Evolutionary conservation across 1,284 basidiomycete genomes (phyloP).

Genomic region (Quambalaria eucalypti): DNA sequence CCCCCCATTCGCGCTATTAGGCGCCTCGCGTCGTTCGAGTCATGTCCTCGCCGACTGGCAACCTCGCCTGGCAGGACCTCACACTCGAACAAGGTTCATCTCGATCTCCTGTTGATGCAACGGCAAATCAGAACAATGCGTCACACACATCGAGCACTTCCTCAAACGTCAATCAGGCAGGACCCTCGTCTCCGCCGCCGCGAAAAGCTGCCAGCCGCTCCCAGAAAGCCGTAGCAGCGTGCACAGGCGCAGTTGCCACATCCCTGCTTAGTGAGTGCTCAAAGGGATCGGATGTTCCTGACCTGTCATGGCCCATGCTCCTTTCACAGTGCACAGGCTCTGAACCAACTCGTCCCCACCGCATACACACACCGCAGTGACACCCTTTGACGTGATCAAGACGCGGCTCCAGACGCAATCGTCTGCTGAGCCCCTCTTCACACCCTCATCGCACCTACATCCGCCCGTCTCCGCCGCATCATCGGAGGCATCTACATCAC

Average conservation of each 20-base stretch:
- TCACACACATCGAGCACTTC: background rate
- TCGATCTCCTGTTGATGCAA: background rate
- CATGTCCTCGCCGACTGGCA: background rate
- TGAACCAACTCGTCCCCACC: too few relatives aligned
- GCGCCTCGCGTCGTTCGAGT: too few relatives aligned
- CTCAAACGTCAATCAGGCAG: background rate
- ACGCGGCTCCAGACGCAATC: slow-evolving; percentile 76
- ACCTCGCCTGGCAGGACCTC: background rate
- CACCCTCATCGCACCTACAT: slow-evolving; percentile 18
- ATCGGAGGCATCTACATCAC: slow-evolving; percentile 2
- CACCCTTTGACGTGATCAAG: slow-evolving; percentile 86
- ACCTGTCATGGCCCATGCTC: too few relatives aligned
- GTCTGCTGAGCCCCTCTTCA: slow-evolving; percentile 27
- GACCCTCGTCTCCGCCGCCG: too few relatives aligned
- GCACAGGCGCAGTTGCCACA: slow-evolving; percentile 69
- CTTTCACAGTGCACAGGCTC: too few relatives aligned
- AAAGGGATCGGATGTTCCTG: too few relatives aligned
- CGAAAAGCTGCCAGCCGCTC: slow-evolving; percentile 51
- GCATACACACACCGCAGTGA: too few relatives aligned
- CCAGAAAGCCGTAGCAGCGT: slow-evolving; percentile 66
- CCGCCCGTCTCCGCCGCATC: slow-evolving; percentile 3
- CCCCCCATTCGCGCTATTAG: too few relatives aligned
- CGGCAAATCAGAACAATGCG: background rate
- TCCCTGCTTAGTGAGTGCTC: slow-evolving; percentile 64
- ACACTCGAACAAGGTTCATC: background rate